Evolutionary conservation across 495 filamentous ascomycete genomes (phyloP).

Genomic region (Rostrohypoxylon terebratum): DNA sequence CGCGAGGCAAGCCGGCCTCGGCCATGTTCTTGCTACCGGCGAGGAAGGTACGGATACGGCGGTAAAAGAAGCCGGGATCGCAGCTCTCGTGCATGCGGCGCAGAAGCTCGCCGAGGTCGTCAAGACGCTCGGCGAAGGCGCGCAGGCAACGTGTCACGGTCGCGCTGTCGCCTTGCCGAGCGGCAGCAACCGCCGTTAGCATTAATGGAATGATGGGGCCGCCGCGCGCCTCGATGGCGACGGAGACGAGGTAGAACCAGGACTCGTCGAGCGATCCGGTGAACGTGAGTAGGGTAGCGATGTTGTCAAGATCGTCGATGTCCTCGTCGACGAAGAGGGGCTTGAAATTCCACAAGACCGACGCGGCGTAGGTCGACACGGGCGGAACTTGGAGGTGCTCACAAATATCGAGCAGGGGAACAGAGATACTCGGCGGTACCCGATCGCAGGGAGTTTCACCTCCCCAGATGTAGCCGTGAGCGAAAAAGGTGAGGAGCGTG

Average conservation of each 20-base stretch:
- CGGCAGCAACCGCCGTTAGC: constrained; percentile 87
- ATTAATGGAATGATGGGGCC: constrained; percentile 89
- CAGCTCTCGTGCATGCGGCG: constrained; percentile 92
- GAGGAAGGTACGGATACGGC: constrained; percentile 91
- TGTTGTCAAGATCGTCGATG: constrained; percentile 83
- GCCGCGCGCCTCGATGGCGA: constrained; percentile 94
- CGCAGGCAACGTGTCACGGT: constrained; percentile 80
- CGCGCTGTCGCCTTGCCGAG: constrained; percentile 72
- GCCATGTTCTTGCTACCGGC: constrained; percentile 98
- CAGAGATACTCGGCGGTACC: constrained; percentile 84
- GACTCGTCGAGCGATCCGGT: constrained; percentile 97
- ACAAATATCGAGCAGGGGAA: constrained; percentile 83
- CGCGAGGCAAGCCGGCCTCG: constrained; percentile 87
- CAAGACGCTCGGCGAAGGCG: constrained; percentile 84
- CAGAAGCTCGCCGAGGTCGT: constrained; percentile 80
- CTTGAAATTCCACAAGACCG: constrained; percentile 96
- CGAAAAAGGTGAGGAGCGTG: constrained; percentile 84
- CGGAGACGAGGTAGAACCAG: constrained; percentile 96
- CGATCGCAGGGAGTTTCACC: constrained; percentile 83
- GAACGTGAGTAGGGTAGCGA: constrained; percentile 86
- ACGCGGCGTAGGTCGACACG: constrained; percentile 92
- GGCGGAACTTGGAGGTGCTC: constrained; percentile 86
- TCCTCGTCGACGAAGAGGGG: constrained; percentile 84
- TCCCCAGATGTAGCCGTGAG: constrained; percentile 96
- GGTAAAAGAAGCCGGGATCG: constrained; percentile 92